These are phyloP conservation scores for Murraya koenigii DNA, from an alignment of 345 rosid species.

Conservation along the genomic window DNA sequence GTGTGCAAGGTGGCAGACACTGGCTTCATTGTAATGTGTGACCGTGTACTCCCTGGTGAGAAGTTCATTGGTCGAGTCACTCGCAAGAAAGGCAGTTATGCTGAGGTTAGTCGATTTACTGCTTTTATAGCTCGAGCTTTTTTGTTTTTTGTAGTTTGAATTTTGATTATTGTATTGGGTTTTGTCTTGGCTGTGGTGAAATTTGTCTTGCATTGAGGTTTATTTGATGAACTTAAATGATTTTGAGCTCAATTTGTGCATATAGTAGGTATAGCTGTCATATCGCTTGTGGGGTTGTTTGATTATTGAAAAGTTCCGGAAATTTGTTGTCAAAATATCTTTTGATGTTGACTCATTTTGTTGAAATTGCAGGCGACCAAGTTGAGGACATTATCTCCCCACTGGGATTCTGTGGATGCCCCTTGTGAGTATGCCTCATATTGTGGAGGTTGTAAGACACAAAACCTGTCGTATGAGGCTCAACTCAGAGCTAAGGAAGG, in stretches of 20 bases:
- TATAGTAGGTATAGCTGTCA: background rate
- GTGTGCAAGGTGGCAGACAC: conserved; percentile 74
- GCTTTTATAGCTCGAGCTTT: background rate
- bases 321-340: background rate
- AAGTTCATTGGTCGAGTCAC: conserved; percentile 85
- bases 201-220: background rate
- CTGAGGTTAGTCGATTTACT: conserved; percentile 52
- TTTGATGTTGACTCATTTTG: conserved; percentile 2
- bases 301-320: background rate
- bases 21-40: conserved; percentile 84
- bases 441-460: conserved; percentile 91
- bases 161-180: background rate
- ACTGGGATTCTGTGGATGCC: conserved; percentile 70
- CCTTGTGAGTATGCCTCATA: conserved; percentile 87
- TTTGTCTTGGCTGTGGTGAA: background rate
- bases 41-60: conserved; percentile 91
- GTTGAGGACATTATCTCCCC: conserved; percentile 70
- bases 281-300: background rate
- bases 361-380: conserved; percentile 52
- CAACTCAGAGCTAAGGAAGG: conserved; percentile 84
- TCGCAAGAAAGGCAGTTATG: conserved; percentile 73
- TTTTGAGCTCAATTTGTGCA: background rate
- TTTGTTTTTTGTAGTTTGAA: background rate
- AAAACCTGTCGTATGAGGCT: conserved; percentile 76
- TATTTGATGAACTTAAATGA: background rate